Evolutionary conservation across 1,284 basidiomycete genomes (phyloP).

Genomic region (Cryptococcus sp.): DNA sequence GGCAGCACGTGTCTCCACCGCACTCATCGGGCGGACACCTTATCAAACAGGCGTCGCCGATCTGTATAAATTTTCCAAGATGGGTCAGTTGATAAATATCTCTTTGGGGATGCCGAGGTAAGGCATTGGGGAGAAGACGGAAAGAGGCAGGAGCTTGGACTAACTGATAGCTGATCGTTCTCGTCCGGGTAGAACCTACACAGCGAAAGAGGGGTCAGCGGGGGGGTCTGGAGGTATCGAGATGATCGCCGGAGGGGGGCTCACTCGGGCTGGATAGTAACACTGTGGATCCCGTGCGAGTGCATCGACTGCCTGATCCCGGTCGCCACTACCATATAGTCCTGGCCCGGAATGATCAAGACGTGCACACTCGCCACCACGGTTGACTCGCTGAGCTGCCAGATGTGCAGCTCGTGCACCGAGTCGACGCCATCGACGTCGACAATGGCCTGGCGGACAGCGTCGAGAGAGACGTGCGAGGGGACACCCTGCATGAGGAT

Average conservation of each 20-base stretch:
- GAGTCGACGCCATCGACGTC: constrained; percentile 82
- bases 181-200: constrained; percentile 20
- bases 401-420: constrained; percentile 93
- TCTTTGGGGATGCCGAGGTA: no score
- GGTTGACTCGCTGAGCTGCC: constrained; percentile 87
- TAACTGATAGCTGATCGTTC: constrained; percentile 4
- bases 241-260: no score
- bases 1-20: constrained; percentile 49
- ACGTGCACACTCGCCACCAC: constrained; percentile 96
- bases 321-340: constrained; percentile 87
- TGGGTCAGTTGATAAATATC: background rate
- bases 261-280: constrained; percentile 66
- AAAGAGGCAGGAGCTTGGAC: constrained; percentile 2
- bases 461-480: constrained; percentile 78
- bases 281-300: constrained; percentile 86
- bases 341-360: constrained; percentile 66
- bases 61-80: background rate
- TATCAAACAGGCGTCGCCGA: constrained; percentile 40
- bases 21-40: constrained; percentile 51
- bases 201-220: constrained; percentile 4
- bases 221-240: no score
- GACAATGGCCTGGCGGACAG: constrained; percentile 74
- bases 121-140: no score
- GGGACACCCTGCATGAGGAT: constrained; percentile 98
- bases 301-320: constrained; percentile 82